These are phyloP conservation scores for Globisporangium uncinulatum DNA, from an alignment of 352 stramenopile genomes.

Conservation along the genomic window DNA sequence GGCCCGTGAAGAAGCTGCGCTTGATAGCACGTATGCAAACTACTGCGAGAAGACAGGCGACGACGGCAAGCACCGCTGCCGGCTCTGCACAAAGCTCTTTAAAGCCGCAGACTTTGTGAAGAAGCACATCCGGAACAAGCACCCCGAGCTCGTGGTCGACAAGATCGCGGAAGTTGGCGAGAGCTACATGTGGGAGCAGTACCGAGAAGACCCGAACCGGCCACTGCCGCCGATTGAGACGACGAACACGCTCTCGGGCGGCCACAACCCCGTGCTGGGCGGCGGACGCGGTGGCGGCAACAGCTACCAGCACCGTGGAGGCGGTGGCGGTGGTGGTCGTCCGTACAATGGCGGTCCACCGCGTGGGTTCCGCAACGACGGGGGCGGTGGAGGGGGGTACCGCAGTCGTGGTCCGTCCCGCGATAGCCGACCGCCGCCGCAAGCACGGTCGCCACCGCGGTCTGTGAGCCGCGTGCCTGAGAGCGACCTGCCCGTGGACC, in stretches of 20 bases:
- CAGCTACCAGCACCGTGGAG: slow-evolving; percentile 21
- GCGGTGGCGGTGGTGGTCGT: slow-evolving; percentile 23
- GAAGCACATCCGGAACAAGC: slow-evolving; percentile 87
- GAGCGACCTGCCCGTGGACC: slow-evolving; percentile 66
- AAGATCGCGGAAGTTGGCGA: slow-evolving; percentile 78
- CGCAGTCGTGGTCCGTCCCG: slow-evolving; percentile 45
- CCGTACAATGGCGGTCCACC: slow-evolving; percentile 19
- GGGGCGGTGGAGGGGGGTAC: slow-evolving; percentile 26
- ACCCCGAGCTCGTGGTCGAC: slow-evolving; percentile 76
- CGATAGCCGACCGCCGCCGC: slow-evolving; percentile 31
- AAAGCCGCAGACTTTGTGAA: slow-evolving; percentile 86
- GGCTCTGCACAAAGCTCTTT: slow-evolving; percentile 85
- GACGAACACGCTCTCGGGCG: slow-evolving; percentile 48
- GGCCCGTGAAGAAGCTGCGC: slow-evolving; percentile 52
- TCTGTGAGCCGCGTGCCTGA: slow-evolving; percentile 22
- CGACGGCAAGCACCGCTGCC: slow-evolving; percentile 76
- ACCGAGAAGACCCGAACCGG: slow-evolving; percentile 75
- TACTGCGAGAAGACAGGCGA: slow-evolving; percentile 82
- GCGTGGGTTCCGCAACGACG: slow-evolving; percentile 47
- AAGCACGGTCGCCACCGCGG: slow-evolving; percentile 18
- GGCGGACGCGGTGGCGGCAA: slow-evolving; percentile 33
- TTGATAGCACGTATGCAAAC: slow-evolving; percentile 74
- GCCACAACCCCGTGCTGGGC: slow-evolving; percentile 40
- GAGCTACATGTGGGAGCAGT: slow-evolving; percentile 87
- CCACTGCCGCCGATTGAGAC: slow-evolving; percentile 70